Conservation (phyloP, 2,329 filamentous ascomycete genomes). For the Colletotrichum sansevieriae region DNA sequence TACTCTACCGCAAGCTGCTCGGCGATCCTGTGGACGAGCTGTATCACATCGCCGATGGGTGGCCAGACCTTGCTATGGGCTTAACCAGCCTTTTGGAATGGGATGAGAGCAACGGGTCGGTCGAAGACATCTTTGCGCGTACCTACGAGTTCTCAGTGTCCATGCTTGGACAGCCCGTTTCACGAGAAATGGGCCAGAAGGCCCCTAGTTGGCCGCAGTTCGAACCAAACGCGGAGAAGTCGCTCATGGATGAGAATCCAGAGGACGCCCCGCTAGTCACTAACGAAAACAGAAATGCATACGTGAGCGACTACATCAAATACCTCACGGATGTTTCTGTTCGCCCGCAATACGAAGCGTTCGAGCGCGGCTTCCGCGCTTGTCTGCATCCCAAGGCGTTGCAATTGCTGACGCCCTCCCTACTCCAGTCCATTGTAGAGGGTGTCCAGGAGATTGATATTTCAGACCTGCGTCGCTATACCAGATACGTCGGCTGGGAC, state of each 20-base stretch:
- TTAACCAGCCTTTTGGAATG: conserved; percentile 81
- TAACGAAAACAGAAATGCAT: conserved; percentile 80
- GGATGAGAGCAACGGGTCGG: conserved; percentile 79
- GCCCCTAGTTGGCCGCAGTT: conserved; percentile 68
- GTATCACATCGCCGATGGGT: conserved; percentile 86
- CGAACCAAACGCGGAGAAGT: conserved; percentile 46
- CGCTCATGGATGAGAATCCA: conserved; percentile 54
- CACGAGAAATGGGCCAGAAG: conserved; percentile 65
- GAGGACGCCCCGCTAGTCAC: conserved; percentile 81
- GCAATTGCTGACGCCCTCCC: conserved; percentile 75
- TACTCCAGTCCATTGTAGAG: conserved; percentile 84
- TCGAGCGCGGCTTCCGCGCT: conserved; percentile 82
- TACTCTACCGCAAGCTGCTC: conserved; percentile 85
- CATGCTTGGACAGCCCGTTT: conserved; percentile 68
- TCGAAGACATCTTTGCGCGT: conserved; percentile 84
- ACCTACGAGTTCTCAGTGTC: conserved; percentile 87
- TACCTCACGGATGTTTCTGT: conserved; percentile 87
- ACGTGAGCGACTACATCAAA: conserved; percentile 85
- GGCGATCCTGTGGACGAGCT: conserved; percentile 76
- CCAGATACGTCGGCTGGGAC: conserved; percentile 87
- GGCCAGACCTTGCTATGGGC: conserved; percentile 84
- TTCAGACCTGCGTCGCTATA: conserved; percentile 74
- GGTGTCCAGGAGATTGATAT: conserved; percentile 87
- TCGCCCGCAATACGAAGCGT: conserved; percentile 81
- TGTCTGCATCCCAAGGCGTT: conserved; percentile 80